A percentile compares a stretch with the other conserved stretches of the same genome.
These are phyloP conservation scores for Xylariaceae sp. DNA, from an alignment of 2,329 filamentous ascomycete genomes.

Conservation along the genomic window DNA sequence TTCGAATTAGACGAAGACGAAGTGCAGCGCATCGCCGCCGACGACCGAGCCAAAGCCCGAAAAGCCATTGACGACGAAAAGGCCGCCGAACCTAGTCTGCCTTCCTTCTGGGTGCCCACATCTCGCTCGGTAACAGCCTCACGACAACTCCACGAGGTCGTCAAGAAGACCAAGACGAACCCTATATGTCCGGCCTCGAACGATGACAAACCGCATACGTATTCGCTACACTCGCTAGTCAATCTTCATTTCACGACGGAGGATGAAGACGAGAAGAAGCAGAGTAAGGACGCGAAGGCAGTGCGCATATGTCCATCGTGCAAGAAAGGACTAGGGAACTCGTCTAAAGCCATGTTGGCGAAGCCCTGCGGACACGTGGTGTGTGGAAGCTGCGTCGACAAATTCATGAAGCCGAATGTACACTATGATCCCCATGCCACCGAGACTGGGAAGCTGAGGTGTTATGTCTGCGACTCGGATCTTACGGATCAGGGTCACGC, in stretches of 20 bases:
- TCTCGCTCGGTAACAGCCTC: slow-evolving; percentile 64
- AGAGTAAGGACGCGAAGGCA: slow-evolving; percentile 19
- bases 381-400: slow-evolving; percentile 75
- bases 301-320: slow-evolving; percentile 72
- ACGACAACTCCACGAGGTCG: slow-evolving; percentile 50
- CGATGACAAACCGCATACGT: slow-evolving; percentile 59
- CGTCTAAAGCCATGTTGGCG: slow-evolving; percentile 73
- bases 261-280: slow-evolving; percentile 42
- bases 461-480: slow-evolving; percentile 82
- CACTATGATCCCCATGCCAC: slow-evolving; percentile 49
- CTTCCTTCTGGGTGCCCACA: slow-evolving; percentile 89
- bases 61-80: slow-evolving; percentile 68
- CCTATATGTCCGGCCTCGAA: slow-evolving; percentile 74
- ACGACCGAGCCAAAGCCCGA: slow-evolving; percentile 65
- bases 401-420: slow-evolving; percentile 65
- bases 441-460: slow-evolving; percentile 48
- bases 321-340: slow-evolving; percentile 74
- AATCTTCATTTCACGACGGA: slow-evolving; percentile 73
- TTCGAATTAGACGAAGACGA: slow-evolving; percentile 76
- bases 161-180: slow-evolving; percentile 58
- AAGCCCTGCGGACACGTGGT: slow-evolving; percentile 90
- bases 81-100: slow-evolving; percentile 61
- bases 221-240: slow-evolving; percentile 74
- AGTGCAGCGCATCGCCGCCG: slow-evolving; percentile 60
- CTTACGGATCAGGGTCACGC: slow-evolving; percentile 40